Conservation (phyloP, 495 filamentous ascomycete species). For the Hyaloscypha variabilis region DNA sequence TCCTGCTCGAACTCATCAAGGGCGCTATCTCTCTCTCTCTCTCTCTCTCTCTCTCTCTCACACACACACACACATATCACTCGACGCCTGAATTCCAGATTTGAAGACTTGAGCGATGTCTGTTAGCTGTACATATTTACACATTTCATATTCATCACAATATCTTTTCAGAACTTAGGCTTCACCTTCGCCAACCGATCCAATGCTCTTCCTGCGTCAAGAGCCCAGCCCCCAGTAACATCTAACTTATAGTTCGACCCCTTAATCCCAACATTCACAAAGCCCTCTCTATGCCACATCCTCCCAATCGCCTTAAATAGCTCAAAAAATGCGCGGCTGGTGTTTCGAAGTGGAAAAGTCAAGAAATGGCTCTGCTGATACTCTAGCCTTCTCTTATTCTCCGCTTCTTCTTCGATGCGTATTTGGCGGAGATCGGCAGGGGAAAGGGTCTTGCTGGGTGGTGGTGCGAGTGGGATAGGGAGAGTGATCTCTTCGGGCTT, state of each 20-base stretch:
- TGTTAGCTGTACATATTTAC: slow-evolving; percentile 5
- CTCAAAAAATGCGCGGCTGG: slow-evolving; percentile 30
- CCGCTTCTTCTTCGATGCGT: slow-evolving; percentile 35
- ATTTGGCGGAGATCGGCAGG: slow-evolving; percentile 26
- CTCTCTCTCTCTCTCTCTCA: too few species aligned
- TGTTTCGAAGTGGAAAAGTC: slow-evolving; percentile 52
- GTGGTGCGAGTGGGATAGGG: slow-evolving; percentile 3
- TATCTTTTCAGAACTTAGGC: neutral
- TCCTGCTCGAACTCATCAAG: too few species aligned
- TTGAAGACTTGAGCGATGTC: neutral
- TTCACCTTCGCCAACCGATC: slow-evolving; percentile 45
- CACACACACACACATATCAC: too few species aligned
- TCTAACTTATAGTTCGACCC: slow-evolving; percentile 48
- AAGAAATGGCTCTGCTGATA: slow-evolving; percentile 47
- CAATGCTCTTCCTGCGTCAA: slow-evolving; percentile 52
- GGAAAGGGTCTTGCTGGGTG: neutral
- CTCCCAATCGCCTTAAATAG: slow-evolving; percentile 40
- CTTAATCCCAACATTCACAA: slow-evolving; percentile 34
- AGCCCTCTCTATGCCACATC: slow-evolving; percentile 49
- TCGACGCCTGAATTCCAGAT: too few species aligned
- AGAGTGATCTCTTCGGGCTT: slow-evolving; percentile 25
- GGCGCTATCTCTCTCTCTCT: too few species aligned
- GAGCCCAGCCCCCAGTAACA: slow-evolving; percentile 47
- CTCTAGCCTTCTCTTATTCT: slow-evolving; percentile 30
- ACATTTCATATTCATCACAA: slow-evolving; percentile 1